Percentiles rank a stretch among this genome's conserved stretches.
phyloP scores from a whole-genome alignment of 495 filamentous ascomycete genomes.

The Chlorociboria aeruginascens region DNA sequence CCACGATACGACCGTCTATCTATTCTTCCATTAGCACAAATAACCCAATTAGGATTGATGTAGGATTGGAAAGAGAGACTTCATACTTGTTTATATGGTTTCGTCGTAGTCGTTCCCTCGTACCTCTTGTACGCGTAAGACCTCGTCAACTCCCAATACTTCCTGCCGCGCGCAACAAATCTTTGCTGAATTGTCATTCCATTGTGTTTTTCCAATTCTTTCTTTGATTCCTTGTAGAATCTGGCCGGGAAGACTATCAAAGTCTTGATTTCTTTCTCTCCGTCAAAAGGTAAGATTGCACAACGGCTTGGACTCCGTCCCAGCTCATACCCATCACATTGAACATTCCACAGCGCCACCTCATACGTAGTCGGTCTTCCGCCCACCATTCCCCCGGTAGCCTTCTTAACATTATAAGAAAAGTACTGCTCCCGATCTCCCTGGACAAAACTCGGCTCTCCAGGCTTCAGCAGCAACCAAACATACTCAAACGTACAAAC shows the following conservation, averaged over 20 bases:
- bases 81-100: background rate
- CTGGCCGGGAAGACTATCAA: conserved; percentile 1
- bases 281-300: conserved; percentile 1
- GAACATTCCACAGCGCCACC: conserved; percentile 27
- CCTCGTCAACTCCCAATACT: conserved; percentile 1
- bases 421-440: background rate
- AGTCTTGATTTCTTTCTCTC: conserved; percentile 2
- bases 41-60: background rate
- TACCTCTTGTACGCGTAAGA: background rate
- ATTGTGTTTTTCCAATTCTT: background rate
- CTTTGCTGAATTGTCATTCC: background rate
- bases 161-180: background rate
- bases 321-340: conserved; percentile 1
- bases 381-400: background rate
- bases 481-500: conserved; percentile 4
- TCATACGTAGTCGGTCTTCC: conserved; percentile 17
- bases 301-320: background rate
- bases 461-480: conserved; percentile 7
- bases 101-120: background rate
- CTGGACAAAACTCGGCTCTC: background rate
- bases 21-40: no score
- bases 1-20: no score
- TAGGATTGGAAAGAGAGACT: background rate
- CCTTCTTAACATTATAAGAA: no score
- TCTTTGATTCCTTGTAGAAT: background rate